phyloP scores from a whole-genome alignment of 495 filamentous ascomycete species.

The Sabuloglossum arenarium region DNA sequence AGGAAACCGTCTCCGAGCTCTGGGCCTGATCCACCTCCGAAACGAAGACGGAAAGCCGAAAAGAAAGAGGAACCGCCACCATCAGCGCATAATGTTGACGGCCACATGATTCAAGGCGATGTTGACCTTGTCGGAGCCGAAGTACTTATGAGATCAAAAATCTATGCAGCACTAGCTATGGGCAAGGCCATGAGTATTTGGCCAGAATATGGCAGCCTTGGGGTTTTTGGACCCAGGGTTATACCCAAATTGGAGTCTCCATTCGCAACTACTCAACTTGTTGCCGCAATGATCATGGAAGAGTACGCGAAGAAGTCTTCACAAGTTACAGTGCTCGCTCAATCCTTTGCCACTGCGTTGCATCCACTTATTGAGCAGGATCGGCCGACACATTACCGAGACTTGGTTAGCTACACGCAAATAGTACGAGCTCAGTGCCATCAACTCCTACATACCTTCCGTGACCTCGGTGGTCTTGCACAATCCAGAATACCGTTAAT shows the following conservation, averaged over 20 bases:
- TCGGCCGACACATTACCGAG: conserved; percentile 62
- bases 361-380: conserved; percentile 58
- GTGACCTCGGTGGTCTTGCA: conserved; percentile 62
- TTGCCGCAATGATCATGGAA: conserved; percentile 66
- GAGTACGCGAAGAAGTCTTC: conserved; percentile 48
- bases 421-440: conserved; percentile 79
- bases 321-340: conserved; percentile 21
- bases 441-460: conserved; percentile 71
- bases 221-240: conserved; percentile 34
- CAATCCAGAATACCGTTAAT: conserved; percentile 51
- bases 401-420: conserved; percentile 72
- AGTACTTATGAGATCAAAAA: conserved; percentile 67
- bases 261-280: conserved; percentile 68
- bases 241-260: conserved; percentile 42
- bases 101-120: conserved; percentile 93
- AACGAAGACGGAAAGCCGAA: conserved; percentile 62
- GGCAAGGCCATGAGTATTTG: conserved; percentile 50
- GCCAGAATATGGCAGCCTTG: conserved; percentile 22
- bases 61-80: conserved; percentile 52
- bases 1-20: conserved; percentile 40
- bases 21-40: conserved; percentile 29
- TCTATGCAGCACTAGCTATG: conserved; percentile 65
- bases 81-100: conserved; percentile 75
- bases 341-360: conserved; percentile 26
- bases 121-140: conserved; percentile 85